Base-by-base conservation (phyloP, 768 basidiomycete genomes). In the Kwoniella mangroviensis region DNA sequence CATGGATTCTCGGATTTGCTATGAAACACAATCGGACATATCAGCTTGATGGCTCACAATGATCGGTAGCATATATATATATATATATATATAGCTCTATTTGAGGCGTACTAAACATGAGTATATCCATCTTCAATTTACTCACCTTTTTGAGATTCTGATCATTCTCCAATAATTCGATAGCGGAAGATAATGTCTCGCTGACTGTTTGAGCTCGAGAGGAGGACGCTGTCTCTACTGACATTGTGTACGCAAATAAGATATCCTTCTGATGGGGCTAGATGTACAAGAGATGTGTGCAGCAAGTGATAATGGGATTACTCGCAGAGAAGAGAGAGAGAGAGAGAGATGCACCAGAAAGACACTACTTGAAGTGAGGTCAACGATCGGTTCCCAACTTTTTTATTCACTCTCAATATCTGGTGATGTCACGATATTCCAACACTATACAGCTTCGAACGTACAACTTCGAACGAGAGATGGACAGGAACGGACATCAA, bases 71-170 rank as follows among this genome's bases (percentile, higher is more conserved):
- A 2, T 10, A 51, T 41, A 55, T 26, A 28, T 12, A 13, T 13
- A 6, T 34, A 34, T 34, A 34, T 34, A 34, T 6, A 34, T 34
- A 34, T 34, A 34, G 34, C 34, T 34, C 34, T 34, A 34, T 34
- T 1, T 34, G 34, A 34, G 34, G 34, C 34, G 34, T 34, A 34
- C 34, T 34, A 34, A 34, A 19, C 60, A 43, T 4, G 17, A 15
- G 21, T 17, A 42, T 28, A 49, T 63, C 19, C 21, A 15, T 17
- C 19, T 49, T 13, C 12, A 19, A 13, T 15, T 10, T 19, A 56
- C 72, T 45, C 28, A 77, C 78, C 74, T 80, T 80, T 49, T 78
- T 76, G 62, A 80, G 53, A 41, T 71, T 78, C 61, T 73, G 69
- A 55, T 80, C 79, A 19, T 72, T 73, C 63, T 80, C 79, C 24